These are phyloP conservation scores for Diaporthe batatas DNA, from an alignment of 2,329 filamentous ascomycete genomes.

Conservation along the genomic window DNA sequence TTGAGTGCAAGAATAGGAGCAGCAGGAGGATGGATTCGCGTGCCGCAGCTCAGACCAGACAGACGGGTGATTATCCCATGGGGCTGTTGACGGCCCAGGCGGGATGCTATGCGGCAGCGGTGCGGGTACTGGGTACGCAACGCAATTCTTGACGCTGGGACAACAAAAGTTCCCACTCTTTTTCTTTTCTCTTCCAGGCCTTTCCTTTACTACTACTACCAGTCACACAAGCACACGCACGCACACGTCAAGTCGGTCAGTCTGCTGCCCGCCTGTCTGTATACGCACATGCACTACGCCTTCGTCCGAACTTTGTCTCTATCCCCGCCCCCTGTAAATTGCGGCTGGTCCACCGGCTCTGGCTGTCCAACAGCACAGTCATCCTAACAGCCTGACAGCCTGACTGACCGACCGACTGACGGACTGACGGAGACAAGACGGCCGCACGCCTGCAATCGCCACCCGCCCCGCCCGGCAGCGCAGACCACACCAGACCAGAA, in stretches of 20 bases:
- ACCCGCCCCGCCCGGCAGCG: slow-evolving; percentile 2
- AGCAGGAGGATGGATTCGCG: slow-evolving; percentile 1
- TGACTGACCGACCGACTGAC: too few species aligned
- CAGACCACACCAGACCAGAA: slow-evolving; percentile 4
- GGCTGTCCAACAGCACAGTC: not conserved
- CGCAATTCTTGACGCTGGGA: slow-evolving; percentile 29
- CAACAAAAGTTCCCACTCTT: slow-evolving; percentile 34
- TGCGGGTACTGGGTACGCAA: slow-evolving; percentile 23
- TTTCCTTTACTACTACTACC: not conserved
- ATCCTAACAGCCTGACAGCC: too few species aligned
- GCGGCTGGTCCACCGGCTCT: slow-evolving; percentile 7
- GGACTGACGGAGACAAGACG: slow-evolving; percentile 10
- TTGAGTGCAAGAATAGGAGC: slow-evolving; percentile 19
- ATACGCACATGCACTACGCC: not conserved
- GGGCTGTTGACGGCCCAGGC: slow-evolving; percentile 24
- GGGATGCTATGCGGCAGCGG: not conserved
- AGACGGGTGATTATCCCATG: slow-evolving; percentile 13
- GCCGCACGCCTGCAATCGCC: slow-evolving; percentile 3
- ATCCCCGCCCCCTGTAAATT: slow-evolving; percentile 23
- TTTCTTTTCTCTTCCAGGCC: not conserved
- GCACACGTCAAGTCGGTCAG: not conserved
- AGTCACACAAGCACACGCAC: slow-evolving; percentile 22
- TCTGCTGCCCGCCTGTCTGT: not conserved
- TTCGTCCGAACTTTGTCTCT: slow-evolving; percentile 33
- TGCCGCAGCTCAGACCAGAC: slow-evolving; percentile 31